Conservation (phyloP, 805 yeast genomes). For the Pichia manshurica region DNA sequence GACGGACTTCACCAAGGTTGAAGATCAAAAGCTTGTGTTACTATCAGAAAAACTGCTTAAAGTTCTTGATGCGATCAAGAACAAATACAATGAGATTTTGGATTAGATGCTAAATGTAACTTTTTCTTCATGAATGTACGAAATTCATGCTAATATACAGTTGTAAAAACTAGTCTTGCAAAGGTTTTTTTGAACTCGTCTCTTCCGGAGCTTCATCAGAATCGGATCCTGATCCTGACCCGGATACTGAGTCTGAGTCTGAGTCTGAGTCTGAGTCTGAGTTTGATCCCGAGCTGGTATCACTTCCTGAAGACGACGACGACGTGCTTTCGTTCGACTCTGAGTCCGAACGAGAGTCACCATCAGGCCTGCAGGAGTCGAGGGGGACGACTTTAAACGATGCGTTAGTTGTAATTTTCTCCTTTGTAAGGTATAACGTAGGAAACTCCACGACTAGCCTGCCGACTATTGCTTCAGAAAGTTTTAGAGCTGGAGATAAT, state of each 20-base stretch:
- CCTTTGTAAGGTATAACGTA: constrained; percentile 43
- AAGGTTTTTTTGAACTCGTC: constrained; percentile 13
- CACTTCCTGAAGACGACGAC: no score
- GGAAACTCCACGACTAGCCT: constrained; percentile 74
- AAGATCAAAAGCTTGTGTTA: constrained; percentile 20
- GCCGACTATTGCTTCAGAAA: constrained; percentile 41
- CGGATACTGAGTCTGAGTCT: not conserved
- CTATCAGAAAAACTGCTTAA: constrained; percentile 16
- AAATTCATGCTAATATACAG: not conserved
- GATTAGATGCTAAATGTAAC: constrained; percentile 3
- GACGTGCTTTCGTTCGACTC: not conserved
- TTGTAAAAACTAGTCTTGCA: not conserved
- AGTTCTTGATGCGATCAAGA: constrained; percentile 16
- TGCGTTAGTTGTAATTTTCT: constrained; percentile 21
- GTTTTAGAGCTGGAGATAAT: not conserved
- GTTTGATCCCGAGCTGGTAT: constrained; percentile 2
- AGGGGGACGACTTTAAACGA: not conserved
- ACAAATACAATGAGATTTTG: constrained; percentile 16
- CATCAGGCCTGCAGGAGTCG: no score
- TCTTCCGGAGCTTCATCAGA: constrained; percentile 25
- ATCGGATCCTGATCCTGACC: constrained; percentile 9
- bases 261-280: constrained; percentile 5
- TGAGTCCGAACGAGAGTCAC: no score
- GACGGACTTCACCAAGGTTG: constrained; percentile 52
- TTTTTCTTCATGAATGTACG: not conserved